Evolutionary conservation across 441 rosid species (phyloP).

Genomic region (Macaranga tanarius): DNA sequence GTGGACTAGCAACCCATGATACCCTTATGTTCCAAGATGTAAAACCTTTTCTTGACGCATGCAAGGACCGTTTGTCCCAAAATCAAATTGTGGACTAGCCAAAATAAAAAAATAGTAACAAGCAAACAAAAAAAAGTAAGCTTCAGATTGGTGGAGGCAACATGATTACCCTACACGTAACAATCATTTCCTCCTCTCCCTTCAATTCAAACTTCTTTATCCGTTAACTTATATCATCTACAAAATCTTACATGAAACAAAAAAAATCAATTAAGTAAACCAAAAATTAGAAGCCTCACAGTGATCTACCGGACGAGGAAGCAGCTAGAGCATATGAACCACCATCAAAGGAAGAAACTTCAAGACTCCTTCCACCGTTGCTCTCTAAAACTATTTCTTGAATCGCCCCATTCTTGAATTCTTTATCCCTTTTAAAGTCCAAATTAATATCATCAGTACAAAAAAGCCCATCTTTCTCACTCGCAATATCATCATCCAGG

Average conservation of each 20-base stretch:
- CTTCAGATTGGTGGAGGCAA: neutral
- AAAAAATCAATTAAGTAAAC: neutral
- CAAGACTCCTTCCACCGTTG: conserved; percentile 24
- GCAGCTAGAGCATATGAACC: conserved; percentile 35
- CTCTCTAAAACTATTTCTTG: conserved; percentile 24
- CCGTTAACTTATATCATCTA: neutral
- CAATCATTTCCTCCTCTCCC: neutral
- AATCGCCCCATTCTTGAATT: conserved; percentile 20
- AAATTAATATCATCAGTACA: neutral
- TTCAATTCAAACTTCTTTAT: neutral
- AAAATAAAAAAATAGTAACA: neutral
- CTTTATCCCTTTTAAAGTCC: conserved; percentile 17
- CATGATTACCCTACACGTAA: neutral
- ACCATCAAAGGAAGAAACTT: conserved; percentile 28
- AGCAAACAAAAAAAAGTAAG: conserved; percentile 10
- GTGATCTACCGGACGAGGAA: conserved; percentile 54
- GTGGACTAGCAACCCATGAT: neutral
- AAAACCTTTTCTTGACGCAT: neutral
- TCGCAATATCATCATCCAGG: conserved; percentile 37
- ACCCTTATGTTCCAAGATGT: neutral
- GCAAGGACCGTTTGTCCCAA: neutral
- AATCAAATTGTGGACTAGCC: neutral
- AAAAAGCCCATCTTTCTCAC: conserved; percentile 15
- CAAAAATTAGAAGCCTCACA: conserved; percentile 53
- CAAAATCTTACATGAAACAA: neutral